Evolutionary conservation across 805 yeast genomes (phyloP), one percentile per base, ranked within the genome.

Genomic region (Kregervanrija pseudodelftensis): DNA sequence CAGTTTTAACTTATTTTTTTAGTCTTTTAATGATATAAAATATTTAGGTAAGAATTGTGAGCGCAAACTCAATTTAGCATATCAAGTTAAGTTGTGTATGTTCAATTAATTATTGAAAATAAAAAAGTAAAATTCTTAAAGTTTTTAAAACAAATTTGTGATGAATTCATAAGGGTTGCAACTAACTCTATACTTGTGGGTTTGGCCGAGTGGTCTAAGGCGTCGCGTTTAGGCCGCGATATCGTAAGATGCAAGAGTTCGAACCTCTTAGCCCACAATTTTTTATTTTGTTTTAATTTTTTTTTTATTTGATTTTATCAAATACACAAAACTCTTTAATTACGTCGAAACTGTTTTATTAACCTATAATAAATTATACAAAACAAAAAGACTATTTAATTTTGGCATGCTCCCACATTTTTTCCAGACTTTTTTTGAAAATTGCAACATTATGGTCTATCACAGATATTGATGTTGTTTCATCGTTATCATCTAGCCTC

Each of bases 381-480:
- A 33, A 15, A 1, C 11, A 14, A 13, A 39, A 11, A 22, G 30
- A 32, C 16, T 32, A 41, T 28, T 35, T 41, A 15, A 61, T 51
- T 43, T 58, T 65, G 7, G 77, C 69, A 49, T 65, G 66, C 49
- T 73, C 73, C 82, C 82, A 77, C 74, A 85, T 80, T 52, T 80
- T 79, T 67, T 81, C 85, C 51, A 90, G 70, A 1, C 93, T 81
- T 44, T 76, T 77, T 53, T 85, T 82, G 59, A 91, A 85, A 14
- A 86, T 74, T 43, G 82, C 83, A 37, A 91, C 88, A 61, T 91
- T 91, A 61, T 87, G 90, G 63, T 93, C 97, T 10, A 91, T 82
- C 33, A 91, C 76, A 0, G 95, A 70, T 33, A 76, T 56, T 8
- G 76, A 64, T 39, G 67, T 70, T 33, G 71, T 69, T 51, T 76